A percentile compares a stretch with the other conserved stretches of the same genome.
Conservation (phyloP, 129 eudicot genomes). For the Oenanthe sinensis region DNA sequence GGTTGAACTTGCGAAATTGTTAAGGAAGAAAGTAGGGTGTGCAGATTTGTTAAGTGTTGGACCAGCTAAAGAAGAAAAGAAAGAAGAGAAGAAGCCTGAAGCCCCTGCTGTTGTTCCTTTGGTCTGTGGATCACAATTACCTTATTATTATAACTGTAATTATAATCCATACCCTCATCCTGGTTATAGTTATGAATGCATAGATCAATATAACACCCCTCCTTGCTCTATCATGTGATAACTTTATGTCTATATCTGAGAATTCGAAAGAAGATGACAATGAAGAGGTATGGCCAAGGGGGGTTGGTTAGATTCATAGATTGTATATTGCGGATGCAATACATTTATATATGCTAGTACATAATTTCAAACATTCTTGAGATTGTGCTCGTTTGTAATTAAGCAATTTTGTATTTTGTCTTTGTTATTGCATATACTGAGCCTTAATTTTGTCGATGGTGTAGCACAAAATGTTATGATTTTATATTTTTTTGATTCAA, state of each 20-base stretch:
- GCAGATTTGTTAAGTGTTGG: slow-evolving; percentile 24
- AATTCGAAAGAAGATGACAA: background rate
- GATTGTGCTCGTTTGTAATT: too few species aligned
- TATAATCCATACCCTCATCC: background rate
- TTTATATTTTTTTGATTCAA: too few species aligned
- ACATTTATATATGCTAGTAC: too few species aligned
- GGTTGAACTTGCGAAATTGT: slow-evolving; percentile 8
- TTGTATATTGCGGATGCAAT: background rate
- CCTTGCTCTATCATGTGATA: background rate
- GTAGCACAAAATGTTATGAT: too few species aligned
- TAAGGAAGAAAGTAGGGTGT: slow-evolving; percentile 23
- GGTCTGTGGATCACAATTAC: background rate
- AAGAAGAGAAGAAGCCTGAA: background rate
- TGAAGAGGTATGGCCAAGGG: background rate
- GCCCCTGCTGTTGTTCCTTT: background rate
- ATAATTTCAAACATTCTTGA: too few species aligned
- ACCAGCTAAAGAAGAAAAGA: slow-evolving; percentile 13
- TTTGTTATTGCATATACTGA: too few species aligned
- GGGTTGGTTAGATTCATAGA: background rate
- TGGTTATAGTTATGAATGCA: background rate
- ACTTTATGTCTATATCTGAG: background rate
- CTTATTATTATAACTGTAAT: background rate
- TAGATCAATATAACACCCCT: background rate
- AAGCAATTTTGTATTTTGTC: too few species aligned
- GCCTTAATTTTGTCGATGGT: too few species aligned